Base-by-base conservation (phyloP, 2,329 filamentous ascomycete species). In the Sclerotinia spermophila region DNA sequence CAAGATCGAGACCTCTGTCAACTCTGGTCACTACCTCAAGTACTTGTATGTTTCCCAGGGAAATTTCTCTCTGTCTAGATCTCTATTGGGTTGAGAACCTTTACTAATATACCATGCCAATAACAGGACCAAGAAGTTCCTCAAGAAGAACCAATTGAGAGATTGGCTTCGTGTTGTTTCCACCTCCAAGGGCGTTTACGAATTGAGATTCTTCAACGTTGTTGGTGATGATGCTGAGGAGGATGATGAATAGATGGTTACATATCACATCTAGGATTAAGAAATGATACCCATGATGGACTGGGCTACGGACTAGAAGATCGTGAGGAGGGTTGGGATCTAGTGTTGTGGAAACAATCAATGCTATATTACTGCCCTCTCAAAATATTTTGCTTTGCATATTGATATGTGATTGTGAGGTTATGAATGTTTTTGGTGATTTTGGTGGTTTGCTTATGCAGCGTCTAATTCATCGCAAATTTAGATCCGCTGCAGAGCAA, bases 181-280 rank as follows among this genome's bases (percentile, higher is more conserved):
- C 79, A 98, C 95, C 83, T 94, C 92, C 84, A 95, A 95, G 87
- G 95, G 96, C 82, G 94, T 97, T 77, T 99, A 99, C 88, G 94
- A 97, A 89, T 92, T 99, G 85, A 94, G 97, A 88, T 99, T 99
- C 94, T 99, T 97, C 94, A 99, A 99, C 89, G 94, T 99, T 82
- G 95, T 97, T 81, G 96, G 97, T 85, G 96, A 99, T 83, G 95
- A 94, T 83, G 94, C 89, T 79, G 96, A 98, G 79, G 96, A 99
- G 82, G 96, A 99, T 82, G 96, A 99, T 82, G 96, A 99, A 85
- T 99, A 97, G 89, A 90, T 79, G 60, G 42, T 69, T 40, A 33
- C 33, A 68, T 56, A 17, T 42, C 13, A 53, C 62, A 65, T 65
- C 62, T 65, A 65, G n/a, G 62, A 65, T 65, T 65, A 5, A 45